Evolutionary conservation across 768 basidiomycete species (phyloP).

Genomic region (Lactarius psammicola): DNA sequence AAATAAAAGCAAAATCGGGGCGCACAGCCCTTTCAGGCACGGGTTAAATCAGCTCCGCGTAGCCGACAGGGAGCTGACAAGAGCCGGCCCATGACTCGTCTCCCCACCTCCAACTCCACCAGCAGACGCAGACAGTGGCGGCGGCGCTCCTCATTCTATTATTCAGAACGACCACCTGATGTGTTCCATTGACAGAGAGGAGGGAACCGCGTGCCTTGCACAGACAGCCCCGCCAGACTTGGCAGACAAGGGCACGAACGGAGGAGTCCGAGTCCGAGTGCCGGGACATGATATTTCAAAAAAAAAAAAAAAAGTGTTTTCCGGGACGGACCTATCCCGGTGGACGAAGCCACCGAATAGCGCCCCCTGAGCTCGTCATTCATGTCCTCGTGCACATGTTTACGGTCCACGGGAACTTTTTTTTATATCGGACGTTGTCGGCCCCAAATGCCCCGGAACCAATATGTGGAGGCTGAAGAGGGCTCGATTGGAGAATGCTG

Average conservation of each 20-base stretch:
- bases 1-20: background rate
- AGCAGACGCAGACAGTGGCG: background rate
- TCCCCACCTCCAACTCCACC: background rate
- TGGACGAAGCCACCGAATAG: conserved; percentile 1
- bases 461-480: background rate
- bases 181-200: background rate
- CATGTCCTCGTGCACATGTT: background rate
- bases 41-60: background rate
- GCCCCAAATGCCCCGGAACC: background rate
- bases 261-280: background rate
- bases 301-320: background rate
- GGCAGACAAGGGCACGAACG: background rate
- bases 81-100: background rate
- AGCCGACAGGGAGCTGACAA: background rate
- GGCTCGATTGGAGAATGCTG: background rate
- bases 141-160: background rate
- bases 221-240: no score
- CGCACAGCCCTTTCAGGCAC: conserved; percentile 17
- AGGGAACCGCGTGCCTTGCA: background rate
- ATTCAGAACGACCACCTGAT: background rate
- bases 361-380: conserved; percentile 8
- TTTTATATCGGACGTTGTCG: background rate
- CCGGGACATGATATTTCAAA: background rate
- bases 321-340: background rate
- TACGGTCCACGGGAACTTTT: background rate